Conservation (phyloP, 192 early-diverging fungal genomes). For the Coemansia sp. region DNA sequence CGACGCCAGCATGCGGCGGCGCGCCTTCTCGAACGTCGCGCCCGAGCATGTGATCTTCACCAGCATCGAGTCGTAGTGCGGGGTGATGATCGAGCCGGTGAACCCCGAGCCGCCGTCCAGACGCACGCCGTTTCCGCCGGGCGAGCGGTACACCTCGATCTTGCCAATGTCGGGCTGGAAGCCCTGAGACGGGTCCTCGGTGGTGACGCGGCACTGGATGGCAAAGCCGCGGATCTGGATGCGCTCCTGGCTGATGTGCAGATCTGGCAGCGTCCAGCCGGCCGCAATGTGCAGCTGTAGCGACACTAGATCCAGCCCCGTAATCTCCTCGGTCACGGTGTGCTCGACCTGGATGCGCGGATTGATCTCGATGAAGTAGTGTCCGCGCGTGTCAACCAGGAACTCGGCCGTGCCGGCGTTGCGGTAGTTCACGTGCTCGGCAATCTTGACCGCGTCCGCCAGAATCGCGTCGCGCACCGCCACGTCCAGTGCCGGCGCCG, state of each 20-base stretch:
- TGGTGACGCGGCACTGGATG: slow-evolving; percentile 96
- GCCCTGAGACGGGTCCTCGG: slow-evolving; percentile 87
- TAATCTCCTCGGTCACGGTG: slow-evolving; percentile 95
- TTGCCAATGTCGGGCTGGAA: slow-evolving; percentile 96
- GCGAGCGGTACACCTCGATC: slow-evolving; percentile 90
- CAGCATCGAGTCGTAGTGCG: slow-evolving; percentile 92
- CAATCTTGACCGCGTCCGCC: slow-evolving; percentile 87
- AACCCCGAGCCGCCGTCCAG: slow-evolving; percentile 87
- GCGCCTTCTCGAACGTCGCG: slow-evolving; percentile 82
- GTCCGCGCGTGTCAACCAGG: slow-evolving; percentile 80
- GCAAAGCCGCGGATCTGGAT: slow-evolving; percentile 80
- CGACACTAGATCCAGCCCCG: slow-evolving; percentile 90
- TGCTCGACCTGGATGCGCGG: slow-evolving; percentile 99
- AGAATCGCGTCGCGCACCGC: slow-evolving; percentile 73
- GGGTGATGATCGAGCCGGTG: slow-evolving; percentile 87
- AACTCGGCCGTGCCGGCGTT: slow-evolving; percentile 98
- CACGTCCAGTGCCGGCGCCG: slow-evolving; percentile 67
- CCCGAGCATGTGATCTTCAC: slow-evolving; percentile 88
- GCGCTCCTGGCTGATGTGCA: slow-evolving; percentile 75
- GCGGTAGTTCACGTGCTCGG: slow-evolving; percentile 81
- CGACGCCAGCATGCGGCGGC: slow-evolving; percentile 82
- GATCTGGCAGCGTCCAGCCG: slow-evolving; percentile 71
- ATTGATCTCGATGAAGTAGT: slow-evolving; percentile 99
- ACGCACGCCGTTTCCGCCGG: slow-evolving; percentile 83
- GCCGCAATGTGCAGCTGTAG: slow-evolving; percentile 94